Evolutionary conservation across 495 filamentous ascomycete species (phyloP).

Genomic region (Penicillium desertorum): DNA sequence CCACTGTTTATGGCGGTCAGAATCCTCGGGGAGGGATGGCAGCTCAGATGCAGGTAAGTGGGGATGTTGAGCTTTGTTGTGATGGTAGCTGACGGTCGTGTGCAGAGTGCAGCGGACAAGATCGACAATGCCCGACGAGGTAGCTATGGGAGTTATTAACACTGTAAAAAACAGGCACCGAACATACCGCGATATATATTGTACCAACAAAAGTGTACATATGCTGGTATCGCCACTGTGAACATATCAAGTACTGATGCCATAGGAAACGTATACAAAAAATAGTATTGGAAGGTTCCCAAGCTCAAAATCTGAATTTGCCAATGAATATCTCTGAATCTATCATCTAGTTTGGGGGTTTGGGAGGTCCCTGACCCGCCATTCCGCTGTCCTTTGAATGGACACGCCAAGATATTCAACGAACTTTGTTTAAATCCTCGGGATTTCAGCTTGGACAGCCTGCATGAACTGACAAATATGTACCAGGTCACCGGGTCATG

Average conservation of each 20-base stretch:
- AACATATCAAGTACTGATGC: neutral
- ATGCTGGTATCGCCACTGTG: neutral
- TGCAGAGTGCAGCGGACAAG: slow-evolving; percentile 39
- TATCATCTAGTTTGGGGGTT: neutral
- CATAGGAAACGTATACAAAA: neutral
- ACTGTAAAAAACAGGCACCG: neutral
- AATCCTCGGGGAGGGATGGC: slow-evolving; percentile 32
- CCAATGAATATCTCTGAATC: neutral
- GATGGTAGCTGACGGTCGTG: slow-evolving; percentile 10
- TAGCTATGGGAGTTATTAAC: slow-evolving; percentile 4
- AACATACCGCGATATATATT: neutral
- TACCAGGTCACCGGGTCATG: neutral
- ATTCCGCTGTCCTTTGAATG: neutral
- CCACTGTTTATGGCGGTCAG: slow-evolving; percentile 33
- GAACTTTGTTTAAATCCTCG: neutral
- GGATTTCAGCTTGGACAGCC: neutral
- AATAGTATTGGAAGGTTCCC: neutral
- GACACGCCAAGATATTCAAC: neutral
- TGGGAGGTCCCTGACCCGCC: neutral
- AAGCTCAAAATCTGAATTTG: neutral
- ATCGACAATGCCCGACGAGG: slow-evolving; percentile 25
- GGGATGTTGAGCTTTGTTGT: neutral
- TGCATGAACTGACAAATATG: slow-evolving; percentile 1
- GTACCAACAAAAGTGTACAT: neutral
- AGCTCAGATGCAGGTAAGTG: slow-evolving; percentile 38